These are phyloP conservation scores for Ophidiomyces ophidiicola DNA, from an alignment of 2,329 filamentous ascomycete genomes.

Conservation along the genomic window DNA sequence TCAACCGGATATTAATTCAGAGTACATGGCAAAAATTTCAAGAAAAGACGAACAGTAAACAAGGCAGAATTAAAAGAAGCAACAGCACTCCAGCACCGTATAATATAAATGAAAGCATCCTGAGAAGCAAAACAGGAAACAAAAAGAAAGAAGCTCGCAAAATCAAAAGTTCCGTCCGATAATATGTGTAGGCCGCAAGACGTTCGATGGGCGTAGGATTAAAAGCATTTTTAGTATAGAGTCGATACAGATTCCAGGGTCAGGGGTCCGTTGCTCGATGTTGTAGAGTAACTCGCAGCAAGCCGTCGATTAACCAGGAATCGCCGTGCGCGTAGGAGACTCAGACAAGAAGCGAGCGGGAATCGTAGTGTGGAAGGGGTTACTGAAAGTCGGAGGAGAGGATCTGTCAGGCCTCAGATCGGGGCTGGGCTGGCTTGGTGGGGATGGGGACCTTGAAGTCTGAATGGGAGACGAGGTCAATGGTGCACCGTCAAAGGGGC, in stretches of 20 bases:
- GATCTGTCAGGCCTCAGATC: slow-evolving; percentile 29
- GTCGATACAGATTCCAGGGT: no score
- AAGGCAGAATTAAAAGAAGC: background rate
- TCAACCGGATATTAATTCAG: slow-evolving; percentile 1
- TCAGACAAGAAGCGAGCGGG: slow-evolving; percentile 36
- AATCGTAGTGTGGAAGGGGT: slow-evolving; percentile 32
- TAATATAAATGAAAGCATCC: background rate
- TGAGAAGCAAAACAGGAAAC: background rate
- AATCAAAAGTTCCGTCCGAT: background rate
- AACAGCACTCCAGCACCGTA: background rate
- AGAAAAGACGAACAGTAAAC: background rate
- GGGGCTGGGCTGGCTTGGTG: slow-evolving; percentile 29
- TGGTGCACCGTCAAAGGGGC: slow-evolving; percentile 2
- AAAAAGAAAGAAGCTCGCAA: background rate
- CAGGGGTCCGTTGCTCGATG: no score
- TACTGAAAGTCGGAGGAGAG: slow-evolving; percentile 31
- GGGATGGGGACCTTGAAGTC: slow-evolving; percentile 32
- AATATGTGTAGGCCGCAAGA: slow-evolving; percentile 5
- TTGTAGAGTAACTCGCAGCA: no score
- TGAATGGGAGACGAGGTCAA: slow-evolving; percentile 24
- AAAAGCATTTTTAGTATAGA: background rate
- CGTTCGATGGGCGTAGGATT: background rate
- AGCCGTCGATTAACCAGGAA: slow-evolving; percentile 21
- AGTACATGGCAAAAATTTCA: slow-evolving; percentile 7
- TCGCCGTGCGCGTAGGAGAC: slow-evolving; percentile 35